Conservation (phyloP, 371 early-diverging fungal genomes). For the Sporodiniella umbellata region DNA sequence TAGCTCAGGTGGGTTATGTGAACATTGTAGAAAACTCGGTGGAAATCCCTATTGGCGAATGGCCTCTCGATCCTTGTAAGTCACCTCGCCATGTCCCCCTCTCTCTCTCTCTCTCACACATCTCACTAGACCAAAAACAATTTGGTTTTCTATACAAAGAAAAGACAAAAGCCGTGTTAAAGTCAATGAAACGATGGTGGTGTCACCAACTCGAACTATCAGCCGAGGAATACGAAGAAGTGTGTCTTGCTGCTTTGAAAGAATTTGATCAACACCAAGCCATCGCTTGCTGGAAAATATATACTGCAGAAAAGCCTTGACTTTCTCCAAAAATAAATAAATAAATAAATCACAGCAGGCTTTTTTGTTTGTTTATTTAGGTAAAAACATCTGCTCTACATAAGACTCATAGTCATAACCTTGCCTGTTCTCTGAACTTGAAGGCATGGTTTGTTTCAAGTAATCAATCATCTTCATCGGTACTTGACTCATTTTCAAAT, state of each 20-base stretch:
- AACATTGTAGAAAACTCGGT: conserved; percentile 16
- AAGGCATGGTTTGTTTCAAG: conserved; percentile 73
- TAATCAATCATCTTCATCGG: conserved; percentile 69
- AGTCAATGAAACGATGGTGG: conserved; percentile 48
- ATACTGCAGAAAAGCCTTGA: conserved; percentile 23
- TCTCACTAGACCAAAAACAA: conserved; percentile 29
- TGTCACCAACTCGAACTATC: conserved; percentile 26
- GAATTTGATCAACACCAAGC: conserved; percentile 21
- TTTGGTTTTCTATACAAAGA: conserved; percentile 44
- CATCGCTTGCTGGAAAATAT: conserved; percentile 22
- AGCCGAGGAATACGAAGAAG: conserved; percentile 18
- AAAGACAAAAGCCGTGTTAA: conserved; percentile 37
- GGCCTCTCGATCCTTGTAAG: conserved; percentile 39
- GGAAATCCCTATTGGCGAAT: conserved; percentile 49
- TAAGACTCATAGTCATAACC: conserved; percentile 75
- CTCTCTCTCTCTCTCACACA: neutral
- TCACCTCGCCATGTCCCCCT: neutral
- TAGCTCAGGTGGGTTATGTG: conserved; percentile 24
- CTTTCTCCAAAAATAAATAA: too few relatives aligned
- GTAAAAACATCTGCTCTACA: conserved; percentile 62
- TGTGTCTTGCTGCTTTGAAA: conserved; percentile 20
- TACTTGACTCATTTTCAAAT: conserved; percentile 66
- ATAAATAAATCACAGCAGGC: too few relatives aligned
- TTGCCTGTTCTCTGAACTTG: conserved; percentile 28
- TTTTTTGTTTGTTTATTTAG: too few relatives aligned